Evolutionary conservation across 805 yeast species (phyloP).

Genomic region (Tetrapisispora phaffii): DNA sequence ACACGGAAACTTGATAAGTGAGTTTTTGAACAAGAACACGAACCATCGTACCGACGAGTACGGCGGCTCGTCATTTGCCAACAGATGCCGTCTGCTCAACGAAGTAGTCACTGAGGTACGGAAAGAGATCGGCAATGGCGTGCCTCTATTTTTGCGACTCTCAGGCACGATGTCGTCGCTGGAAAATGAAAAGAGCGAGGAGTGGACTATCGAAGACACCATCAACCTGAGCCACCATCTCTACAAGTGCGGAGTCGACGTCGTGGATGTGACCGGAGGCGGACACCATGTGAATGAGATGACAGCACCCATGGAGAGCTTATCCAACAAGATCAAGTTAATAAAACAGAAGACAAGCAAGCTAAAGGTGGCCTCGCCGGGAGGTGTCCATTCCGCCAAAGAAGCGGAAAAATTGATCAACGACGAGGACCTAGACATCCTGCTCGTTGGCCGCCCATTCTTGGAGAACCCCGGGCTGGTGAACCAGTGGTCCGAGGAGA

Average conservation of each 20-base stretch:
- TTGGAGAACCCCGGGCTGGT: slow-evolving; percentile 43
- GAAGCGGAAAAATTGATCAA: slow-evolving; percentile 35
- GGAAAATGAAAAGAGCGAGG: slow-evolving; percentile 21
- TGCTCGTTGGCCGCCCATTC: slow-evolving; percentile 38
- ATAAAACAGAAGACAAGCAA: slow-evolving; percentile 5
- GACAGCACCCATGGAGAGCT: neutral
- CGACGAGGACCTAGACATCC: slow-evolving; percentile 38
- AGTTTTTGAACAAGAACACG: slow-evolving; percentile 37
- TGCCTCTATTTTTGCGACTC: slow-evolving; percentile 40
- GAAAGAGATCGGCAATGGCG: slow-evolving; percentile 31
- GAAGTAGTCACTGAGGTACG: slow-evolving; percentile 42
- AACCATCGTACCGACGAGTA: slow-evolving; percentile 53
- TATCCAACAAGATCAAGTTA: neutral
- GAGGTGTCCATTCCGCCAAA: slow-evolving; percentile 31
- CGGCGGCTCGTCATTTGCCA: slow-evolving; percentile 50
- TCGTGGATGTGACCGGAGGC: slow-evolving; percentile 45
- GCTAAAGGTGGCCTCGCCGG: slow-evolving; percentile 34
- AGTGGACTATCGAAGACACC: slow-evolving; percentile 40
- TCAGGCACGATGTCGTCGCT: slow-evolving; percentile 23
- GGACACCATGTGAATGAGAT: slow-evolving; percentile 35
- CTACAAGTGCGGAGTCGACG: slow-evolving; percentile 37
- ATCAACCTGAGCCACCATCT: slow-evolving; percentile 33
- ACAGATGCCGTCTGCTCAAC: slow-evolving; percentile 40
- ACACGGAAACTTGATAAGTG: slow-evolving; percentile 47
- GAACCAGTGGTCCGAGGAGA: slow-evolving; percentile 41